These are phyloP conservation scores for Aspergillus novoparasiticus DNA, from an alignment of 2,329 filamentous ascomycete species.

Conservation along the genomic window DNA sequence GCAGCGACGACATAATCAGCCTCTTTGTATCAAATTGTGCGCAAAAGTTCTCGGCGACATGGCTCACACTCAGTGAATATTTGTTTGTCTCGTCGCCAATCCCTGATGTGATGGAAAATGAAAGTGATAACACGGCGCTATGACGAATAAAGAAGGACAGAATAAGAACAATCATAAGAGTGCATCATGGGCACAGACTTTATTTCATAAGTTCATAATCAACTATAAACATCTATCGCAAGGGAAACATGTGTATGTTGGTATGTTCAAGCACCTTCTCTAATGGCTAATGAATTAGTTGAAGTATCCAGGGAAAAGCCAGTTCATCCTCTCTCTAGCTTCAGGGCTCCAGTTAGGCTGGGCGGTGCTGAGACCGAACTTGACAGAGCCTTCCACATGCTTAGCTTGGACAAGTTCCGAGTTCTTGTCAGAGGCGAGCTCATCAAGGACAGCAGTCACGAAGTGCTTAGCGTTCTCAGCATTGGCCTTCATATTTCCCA, in stretches of 20 bases:
- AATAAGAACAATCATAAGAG: background rate
- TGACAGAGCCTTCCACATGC: conserved; percentile 75
- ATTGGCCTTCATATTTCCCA: conserved; percentile 95
- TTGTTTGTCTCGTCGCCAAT: background rate
- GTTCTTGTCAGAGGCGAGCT: conserved; percentile 77
- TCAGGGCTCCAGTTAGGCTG: conserved; percentile 71
- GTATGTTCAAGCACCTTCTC: background rate
- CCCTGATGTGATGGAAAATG: background rate
- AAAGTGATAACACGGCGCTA: background rate
- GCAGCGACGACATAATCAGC: background rate
- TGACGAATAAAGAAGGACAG: background rate
- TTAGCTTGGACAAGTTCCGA: conserved; percentile 74
- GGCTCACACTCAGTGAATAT: background rate
- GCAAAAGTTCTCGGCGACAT: background rate
- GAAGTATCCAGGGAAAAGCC: conserved; percentile 83
- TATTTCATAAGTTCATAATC: conserved; percentile 14
- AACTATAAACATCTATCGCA: conserved; percentile 11
- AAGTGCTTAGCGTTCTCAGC: conserved; percentile 82
- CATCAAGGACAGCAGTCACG: conserved; percentile 83
- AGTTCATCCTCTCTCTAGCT: conserved; percentile 77
- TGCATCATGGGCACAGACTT: conserved; percentile 1
- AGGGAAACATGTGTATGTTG: background rate
- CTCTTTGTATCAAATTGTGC: background rate
- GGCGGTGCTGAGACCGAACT: conserved; percentile 84
- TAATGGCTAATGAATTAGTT: background rate